Evolutionary conservation across 352 stramenopile species (phyloP).

Genomic region (Phytopythium montanum): DNA sequence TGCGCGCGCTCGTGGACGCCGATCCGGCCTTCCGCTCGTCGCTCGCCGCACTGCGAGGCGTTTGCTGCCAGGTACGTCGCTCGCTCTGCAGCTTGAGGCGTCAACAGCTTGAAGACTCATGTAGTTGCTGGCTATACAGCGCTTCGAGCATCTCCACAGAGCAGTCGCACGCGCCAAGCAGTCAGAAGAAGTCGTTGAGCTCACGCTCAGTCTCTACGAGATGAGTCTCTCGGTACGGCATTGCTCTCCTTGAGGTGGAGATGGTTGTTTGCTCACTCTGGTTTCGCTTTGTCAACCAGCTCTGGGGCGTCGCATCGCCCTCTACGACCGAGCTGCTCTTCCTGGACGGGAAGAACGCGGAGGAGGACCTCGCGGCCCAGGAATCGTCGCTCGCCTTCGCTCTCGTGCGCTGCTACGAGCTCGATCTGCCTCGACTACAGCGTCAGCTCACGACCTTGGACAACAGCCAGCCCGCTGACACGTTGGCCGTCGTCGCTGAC

Average conservation of each 20-base stretch:
- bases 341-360: conserved; percentile 24
- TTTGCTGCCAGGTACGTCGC: conserved; percentile 29
- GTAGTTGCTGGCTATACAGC: conserved; percentile 13
- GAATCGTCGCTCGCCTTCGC: conserved; percentile 38
- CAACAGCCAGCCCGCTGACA: conserved; percentile 22
- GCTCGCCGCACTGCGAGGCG: conserved; percentile 17
- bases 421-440: conserved; percentile 43
- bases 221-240: conserved; percentile 35
- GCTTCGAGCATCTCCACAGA: conserved; percentile 35
- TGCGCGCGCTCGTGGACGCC: conserved; percentile 20
- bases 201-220: conserved; percentile 43
- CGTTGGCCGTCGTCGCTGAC: conserved; percentile 40
- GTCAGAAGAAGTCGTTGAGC: conserved; percentile 33
- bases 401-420: conserved; percentile 59
- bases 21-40: conserved; percentile 16
- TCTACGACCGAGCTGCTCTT: conserved; percentile 27
- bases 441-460: conserved; percentile 38
- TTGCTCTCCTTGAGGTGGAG: background rate
- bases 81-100: background rate
- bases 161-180: conserved; percentile 21
- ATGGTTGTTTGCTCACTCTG: background rate
- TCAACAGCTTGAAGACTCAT: background rate
- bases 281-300: conserved; percentile 4
- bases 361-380: conserved; percentile 19
- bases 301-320: conserved; percentile 19